Base-by-base conservation (phyloP, 2,329 filamentous ascomycete genomes). In the Fusarium aywerte region DNA sequence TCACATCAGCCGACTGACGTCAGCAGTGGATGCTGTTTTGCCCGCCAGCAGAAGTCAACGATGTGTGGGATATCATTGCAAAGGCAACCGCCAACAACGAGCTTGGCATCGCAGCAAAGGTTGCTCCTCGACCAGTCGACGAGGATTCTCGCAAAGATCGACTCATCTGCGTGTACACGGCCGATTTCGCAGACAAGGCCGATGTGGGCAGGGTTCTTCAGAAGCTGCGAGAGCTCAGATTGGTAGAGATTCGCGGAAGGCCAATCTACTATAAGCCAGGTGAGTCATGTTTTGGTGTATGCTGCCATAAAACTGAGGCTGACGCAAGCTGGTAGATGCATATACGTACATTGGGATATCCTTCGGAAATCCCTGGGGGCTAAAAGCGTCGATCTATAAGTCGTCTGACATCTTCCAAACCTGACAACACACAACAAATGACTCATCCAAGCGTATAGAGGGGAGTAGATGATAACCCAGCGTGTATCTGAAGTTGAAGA, bases 191-290 rank as follows among this genome's bases (percentile, higher is more conserved):
- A 27, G 88, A 96, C 73, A 82, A 80, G 50, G 80, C 83, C 5
- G 92, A 96, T 74, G 85, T 96, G 7, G 83, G 82, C 27, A 84
- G 90, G 40, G 90, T 96, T 5, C 79, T 95, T 36, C 74, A 81
- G 58, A 84, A 81, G 67, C 77, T 96, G 63, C 83, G 84, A 49
- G 81, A 88, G 55, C 80, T 93, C 58, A 87, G 84, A 9, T 78
- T 96, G 35, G 81, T 90, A 49, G 80, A 81, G 32, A 61, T 75
- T 20, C 77, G 67, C 47, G 76, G 77, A 5, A 80, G 79, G 43
- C 79, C 82, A 1, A 88, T 96, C 48, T 95, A 92, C 76, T 97
- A 96, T 80, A 96, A 96, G 74, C 86, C 85, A 70, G 89, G 90
- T 84, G 75, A 82, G 76, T 86, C 12, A 45, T 63, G 39, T 21